Base-by-base conservation (phyloP, 768 basidiomycete species). In the Pleurotus cornucopiae region DNA sequence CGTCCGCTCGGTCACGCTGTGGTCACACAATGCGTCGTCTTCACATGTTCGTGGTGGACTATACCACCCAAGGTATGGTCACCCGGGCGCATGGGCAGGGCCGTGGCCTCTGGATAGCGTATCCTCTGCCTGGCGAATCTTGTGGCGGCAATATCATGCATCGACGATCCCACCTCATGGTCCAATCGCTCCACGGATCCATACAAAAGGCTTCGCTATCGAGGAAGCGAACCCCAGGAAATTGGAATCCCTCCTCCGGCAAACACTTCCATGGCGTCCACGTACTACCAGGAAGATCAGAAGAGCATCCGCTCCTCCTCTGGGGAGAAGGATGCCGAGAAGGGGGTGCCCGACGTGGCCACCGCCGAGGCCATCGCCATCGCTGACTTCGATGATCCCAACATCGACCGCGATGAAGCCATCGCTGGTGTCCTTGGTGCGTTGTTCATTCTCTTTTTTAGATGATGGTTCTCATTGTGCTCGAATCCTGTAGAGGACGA, bases 331-430 rank as follows among this genome's bases (percentile, higher is more conserved):
- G 51, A 53, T 20, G 20, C 63, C 46, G 72, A 75, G 61, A 73
- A 71, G 64, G 60, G 56, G 12, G 44, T 57, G n/a, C 38, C 51
- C 5, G 51, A 53, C 23, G 9, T 53, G 12, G 18, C 21, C 16
- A 41, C 56, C 38, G 46, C 46, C 34, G 59, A 57, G 20, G 47
- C 51, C 21, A 46, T 55, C 43, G 45, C 54, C 12, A 46, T 45
- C 16, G 38, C 75, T 5, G 62, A 70, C 46, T 76, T 75, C 53
- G 73, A 77, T 52, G 76, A 76, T 61, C 75, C 73, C 21, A 76
- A 77, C 48, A 56, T 78, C 49, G 74, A 78, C 65, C 75, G 69
- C 62, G 71, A 73, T 3, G 58, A 71, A 47, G 63, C 68, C 20
- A 57, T 71, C 26, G 65, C 61, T 37, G 77, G 76, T 7, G 71